Evolutionary conservation across 2,329 filamentous ascomycete genomes (phyloP).

Genomic region (Nothopassalora personata): DNA sequence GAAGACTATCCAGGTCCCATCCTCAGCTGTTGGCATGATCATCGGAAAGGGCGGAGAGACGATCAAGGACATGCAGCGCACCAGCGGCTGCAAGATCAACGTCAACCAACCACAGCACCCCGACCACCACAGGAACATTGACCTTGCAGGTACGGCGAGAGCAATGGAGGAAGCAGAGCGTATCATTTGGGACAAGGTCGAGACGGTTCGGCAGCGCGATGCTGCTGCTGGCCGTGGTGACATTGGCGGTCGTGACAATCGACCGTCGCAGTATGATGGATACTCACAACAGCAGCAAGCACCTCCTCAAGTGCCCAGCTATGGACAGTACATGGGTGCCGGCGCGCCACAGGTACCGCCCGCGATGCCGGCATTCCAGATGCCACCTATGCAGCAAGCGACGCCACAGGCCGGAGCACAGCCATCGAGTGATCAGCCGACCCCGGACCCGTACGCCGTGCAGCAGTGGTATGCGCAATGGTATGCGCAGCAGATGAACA

Average conservation of each 20-base stretch:
- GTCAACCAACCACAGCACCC: conserved; percentile 76
- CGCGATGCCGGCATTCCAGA: conserved; percentile 30
- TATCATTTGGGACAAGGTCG: conserved; percentile 87
- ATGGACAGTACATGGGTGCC: conserved; percentile 27
- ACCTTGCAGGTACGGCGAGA: conserved; percentile 70
- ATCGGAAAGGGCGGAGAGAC: conserved; percentile 91
- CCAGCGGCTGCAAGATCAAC: conserved; percentile 89
- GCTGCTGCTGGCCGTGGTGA: conserved; percentile 30
- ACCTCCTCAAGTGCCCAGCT: conserved; percentile 24
- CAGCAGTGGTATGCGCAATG: conserved; percentile 21
- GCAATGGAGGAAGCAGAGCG: conserved; percentile 75
- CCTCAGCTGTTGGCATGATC: conserved; percentile 92
- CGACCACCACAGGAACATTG: conserved; percentile 80
- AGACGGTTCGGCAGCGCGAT: conserved; percentile 63
- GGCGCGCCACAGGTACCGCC: conserved; percentile 25
- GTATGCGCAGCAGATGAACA: conserved; percentile 17
- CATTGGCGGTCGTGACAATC: conserved; percentile 27
- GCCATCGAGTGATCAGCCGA: conserved; percentile 11
- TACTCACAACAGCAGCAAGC: conserved; percentile 47
- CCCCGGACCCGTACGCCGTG: conserved; percentile 12
- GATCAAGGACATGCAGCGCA: conserved; percentile 87
- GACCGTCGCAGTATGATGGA: conserved; percentile 36
- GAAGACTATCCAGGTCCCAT: conserved; percentile 77
- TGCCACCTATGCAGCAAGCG: conserved; percentile 25
- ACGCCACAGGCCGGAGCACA: conserved; percentile 14